phyloP scores from a whole-genome alignment of 768 basidiomycete genomes.

The Tubosaeta brunneosetosa region DNA sequence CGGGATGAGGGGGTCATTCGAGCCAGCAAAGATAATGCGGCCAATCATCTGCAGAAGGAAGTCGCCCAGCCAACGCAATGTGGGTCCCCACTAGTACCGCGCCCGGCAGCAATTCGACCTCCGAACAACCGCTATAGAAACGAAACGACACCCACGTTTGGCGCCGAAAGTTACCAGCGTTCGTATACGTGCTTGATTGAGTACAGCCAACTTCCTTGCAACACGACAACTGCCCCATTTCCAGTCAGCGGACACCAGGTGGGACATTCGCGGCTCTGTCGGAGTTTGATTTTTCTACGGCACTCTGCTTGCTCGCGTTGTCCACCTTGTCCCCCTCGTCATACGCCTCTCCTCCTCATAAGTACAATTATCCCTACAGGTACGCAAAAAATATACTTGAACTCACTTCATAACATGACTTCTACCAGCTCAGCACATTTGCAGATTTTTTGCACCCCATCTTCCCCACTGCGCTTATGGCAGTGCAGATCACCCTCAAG shows the following conservation, averaged over 20 bases:
- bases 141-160: not conserved
- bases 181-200: too few relatives aligned
- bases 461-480: slow-evolving; percentile 20
- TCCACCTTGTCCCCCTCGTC: slow-evolving; percentile 34
- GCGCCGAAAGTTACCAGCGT: not conserved
- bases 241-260: slow-evolving; percentile 6
- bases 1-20: not conserved
- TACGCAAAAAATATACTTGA: slow-evolving; percentile 20
- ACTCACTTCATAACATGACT: not conserved
- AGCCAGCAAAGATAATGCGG: not conserved
- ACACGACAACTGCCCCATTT: not conserved
- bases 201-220: not conserved
- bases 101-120: slow-evolving; percentile 11
- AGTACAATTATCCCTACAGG: slow-evolving; percentile 17
- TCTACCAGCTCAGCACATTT: slow-evolving; percentile 2
- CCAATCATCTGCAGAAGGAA: slow-evolving; percentile 8
- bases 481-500: slow-evolving; percentile 55
- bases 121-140: slow-evolving; percentile 3
- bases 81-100: slow-evolving; percentile 3
- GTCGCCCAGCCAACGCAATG: slow-evolving; percentile 5
- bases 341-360: slow-evolving; percentile 23
- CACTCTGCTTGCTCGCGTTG: slow-evolving; percentile 27
- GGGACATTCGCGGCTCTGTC: slow-evolving; percentile 31
- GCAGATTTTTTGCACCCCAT: slow-evolving; percentile 28
- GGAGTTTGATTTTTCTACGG: slow-evolving; percentile 32